These are phyloP conservation scores for Mesembryanthemum crystallinum DNA, from an alignment of 148 eudicot species.

Conservation along the genomic window DNA sequence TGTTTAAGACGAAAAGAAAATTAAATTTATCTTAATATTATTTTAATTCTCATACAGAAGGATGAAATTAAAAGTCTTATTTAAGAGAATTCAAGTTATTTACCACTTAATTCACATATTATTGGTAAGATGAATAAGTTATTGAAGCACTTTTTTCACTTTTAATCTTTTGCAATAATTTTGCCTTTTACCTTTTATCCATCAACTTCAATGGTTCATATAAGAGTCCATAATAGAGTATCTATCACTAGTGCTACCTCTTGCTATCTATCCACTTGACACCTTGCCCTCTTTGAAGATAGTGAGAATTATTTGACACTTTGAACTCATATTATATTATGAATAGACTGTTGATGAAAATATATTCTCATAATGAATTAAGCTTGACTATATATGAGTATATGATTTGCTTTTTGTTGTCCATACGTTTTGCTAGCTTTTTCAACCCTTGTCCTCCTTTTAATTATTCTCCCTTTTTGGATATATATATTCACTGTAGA, in stretches of 20 bases:
- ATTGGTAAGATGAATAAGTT: neutral
- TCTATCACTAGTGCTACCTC: conserved; percentile 1
- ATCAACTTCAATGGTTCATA: conserved; percentile 4
- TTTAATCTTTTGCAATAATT: neutral
- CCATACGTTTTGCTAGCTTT: conserved; percentile 30
- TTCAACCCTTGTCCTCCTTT: conserved; percentile 1
- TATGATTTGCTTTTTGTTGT: conserved; percentile 15
- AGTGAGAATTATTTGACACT: neutral
- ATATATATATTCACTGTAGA: neutral
- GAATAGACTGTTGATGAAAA: conserved; percentile 9
- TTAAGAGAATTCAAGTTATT: neutral
- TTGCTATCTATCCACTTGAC: conserved; percentile 21
- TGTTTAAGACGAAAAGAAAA: too few species aligned
- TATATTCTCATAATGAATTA: conserved; percentile 16
- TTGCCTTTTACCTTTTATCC: neutral
- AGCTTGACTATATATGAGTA: conserved; percentile 12
- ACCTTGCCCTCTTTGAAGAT: conserved; percentile 4
- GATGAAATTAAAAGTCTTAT: too few species aligned
- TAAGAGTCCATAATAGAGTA: conserved; percentile 2
- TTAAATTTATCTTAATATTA: too few species aligned
- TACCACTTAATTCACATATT: neutral
- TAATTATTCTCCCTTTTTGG: conserved; percentile 1
- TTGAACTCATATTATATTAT: neutral
- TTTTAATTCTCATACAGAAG: too few species aligned
- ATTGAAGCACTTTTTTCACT: neutral